Evolutionary conservation across 1,284 basidiomycete species (phyloP).

Genomic region (Malassezia dermatis): DNA sequence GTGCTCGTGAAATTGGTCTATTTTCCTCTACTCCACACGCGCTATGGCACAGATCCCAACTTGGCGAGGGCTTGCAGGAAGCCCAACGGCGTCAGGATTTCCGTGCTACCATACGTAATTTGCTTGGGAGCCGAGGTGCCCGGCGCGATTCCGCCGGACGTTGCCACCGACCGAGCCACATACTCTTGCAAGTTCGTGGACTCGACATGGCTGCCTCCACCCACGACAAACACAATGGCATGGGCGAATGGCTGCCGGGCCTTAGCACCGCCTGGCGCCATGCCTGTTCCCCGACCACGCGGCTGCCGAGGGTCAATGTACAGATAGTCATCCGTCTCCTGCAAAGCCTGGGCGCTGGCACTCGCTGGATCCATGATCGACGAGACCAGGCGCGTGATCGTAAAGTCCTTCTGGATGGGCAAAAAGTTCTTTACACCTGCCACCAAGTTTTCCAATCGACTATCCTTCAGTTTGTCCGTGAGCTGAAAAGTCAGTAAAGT

Average conservation of each 20-base stretch:
- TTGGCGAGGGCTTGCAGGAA: conserved; percentile 62
- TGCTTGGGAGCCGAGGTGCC: conserved; percentile 36
- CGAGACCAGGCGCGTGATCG: conserved; percentile 82
- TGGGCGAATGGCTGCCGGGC: conserved; percentile 61
- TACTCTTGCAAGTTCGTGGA: conserved; percentile 67
- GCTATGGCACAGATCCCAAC: not conserved
- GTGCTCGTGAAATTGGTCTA: not conserved
- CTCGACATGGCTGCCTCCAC: conserved; percentile 93
- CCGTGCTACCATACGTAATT: conserved; percentile 91
- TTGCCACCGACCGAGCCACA: conserved; percentile 23
- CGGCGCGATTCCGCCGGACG: conserved; percentile 34
- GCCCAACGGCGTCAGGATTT: conserved; percentile 76
- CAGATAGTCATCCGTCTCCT: conserved; percentile 88
- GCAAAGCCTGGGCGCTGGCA: conserved; percentile 58
- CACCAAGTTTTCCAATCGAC: conserved; percentile 82
- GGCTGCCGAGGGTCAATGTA: conserved; percentile 67
- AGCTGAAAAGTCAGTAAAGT: conserved; percentile 16
- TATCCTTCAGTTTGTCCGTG: conserved; percentile 84
- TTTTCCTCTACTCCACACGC: not conserved
- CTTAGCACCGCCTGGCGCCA: conserved; percentile 17
- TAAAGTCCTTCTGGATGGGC: conserved; percentile 84
- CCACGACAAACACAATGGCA: conserved; percentile 85
- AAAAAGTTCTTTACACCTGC: conserved; percentile 97
- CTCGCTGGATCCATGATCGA: conserved; percentile 91
- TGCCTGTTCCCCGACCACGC: conserved; percentile 20